Evolutionary conservation across 345 rosid species (phyloP), one percentile per base, ranked within the genome.

Genomic region (Lepidium africanum): DNA sequence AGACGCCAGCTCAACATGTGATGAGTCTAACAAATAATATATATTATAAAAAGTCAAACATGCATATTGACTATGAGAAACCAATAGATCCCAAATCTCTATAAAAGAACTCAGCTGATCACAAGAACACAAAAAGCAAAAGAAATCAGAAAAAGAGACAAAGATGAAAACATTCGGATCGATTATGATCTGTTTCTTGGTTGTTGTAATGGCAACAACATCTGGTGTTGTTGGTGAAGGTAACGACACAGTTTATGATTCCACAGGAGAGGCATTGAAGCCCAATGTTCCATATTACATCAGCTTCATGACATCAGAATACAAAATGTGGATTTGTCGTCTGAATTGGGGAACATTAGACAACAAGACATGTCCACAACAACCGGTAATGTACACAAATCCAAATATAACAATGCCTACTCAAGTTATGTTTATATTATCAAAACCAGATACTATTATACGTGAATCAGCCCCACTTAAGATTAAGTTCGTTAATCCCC

Each of bases 331-430:
- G 75, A 70, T 70, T 14, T 70, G 68, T 9, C 46, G 68, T 3
- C 42, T 15, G 68, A 41, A 32, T 11, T 0, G n/a, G 5, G 54
- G 54, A 61, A 8, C 67, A 7, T 2, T 1, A 5, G 27, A 62
- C 23, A 60, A 52, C 37, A 42, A 33, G 10, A 3, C 68, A 33
- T 70, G 75, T 6, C 68, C 75, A 33, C 46, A 61, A 52, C 75
- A 61, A 33, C 75, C 75, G 38, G 45, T 70, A 61, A 70, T 70
- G 75, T 36, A 51, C 67, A 61, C 75, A 33, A 8, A 42, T 32
- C 74, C 74, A 61, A 21, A 1, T 6, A 51, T 42, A 14, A 19
- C 46, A 32, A 9, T 45, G 33, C 61, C 62, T 1, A 61, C 68
- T 5, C 75, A 21, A 35, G 43, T 70, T 42, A 21, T 52, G n/a